These are phyloP conservation scores for Dendryphion nanum DNA, from an alignment of 2,329 filamentous ascomycete genomes.

Conservation along the genomic window DNA sequence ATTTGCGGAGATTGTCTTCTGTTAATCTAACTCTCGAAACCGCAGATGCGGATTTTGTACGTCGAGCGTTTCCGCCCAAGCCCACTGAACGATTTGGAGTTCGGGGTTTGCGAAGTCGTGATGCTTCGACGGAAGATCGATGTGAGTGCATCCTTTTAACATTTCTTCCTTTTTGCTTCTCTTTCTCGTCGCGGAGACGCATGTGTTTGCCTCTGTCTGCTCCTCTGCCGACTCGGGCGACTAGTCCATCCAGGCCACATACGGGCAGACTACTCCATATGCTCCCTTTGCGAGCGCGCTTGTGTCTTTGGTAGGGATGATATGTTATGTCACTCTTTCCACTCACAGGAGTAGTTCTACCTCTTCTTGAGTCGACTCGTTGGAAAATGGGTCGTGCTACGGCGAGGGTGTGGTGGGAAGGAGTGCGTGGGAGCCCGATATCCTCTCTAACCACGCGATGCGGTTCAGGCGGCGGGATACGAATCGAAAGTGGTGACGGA, in stretches of 20 bases:
- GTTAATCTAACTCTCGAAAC: conserved; percentile 4
- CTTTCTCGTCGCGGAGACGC: neutral
- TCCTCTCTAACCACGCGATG: neutral
- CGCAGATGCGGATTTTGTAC: neutral
- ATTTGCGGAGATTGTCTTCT: conserved; percentile 12
- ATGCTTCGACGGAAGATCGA: too few species aligned
- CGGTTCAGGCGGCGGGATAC: too few species aligned
- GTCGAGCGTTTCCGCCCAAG: too few species aligned
- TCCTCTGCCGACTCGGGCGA: neutral
- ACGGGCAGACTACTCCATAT: neutral
- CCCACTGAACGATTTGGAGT: too few species aligned
- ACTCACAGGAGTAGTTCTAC: neutral
- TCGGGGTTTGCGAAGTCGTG: too few species aligned
- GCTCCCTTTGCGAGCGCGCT: neutral
- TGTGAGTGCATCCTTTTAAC: neutral
- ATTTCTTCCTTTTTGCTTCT: neutral
- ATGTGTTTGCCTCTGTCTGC: neutral
- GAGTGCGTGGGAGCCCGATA: neutral
- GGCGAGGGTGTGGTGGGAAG: neutral
- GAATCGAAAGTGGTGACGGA: neutral
- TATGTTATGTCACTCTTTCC: neutral
- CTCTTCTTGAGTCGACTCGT: neutral
- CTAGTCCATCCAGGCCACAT: neutral
- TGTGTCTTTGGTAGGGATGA: conserved; percentile 1
- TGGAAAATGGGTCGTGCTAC: neutral